phyloP scores from a whole-genome alignment of 2,329 filamentous ascomycete species.

The Ophiostoma piceae region DNA sequence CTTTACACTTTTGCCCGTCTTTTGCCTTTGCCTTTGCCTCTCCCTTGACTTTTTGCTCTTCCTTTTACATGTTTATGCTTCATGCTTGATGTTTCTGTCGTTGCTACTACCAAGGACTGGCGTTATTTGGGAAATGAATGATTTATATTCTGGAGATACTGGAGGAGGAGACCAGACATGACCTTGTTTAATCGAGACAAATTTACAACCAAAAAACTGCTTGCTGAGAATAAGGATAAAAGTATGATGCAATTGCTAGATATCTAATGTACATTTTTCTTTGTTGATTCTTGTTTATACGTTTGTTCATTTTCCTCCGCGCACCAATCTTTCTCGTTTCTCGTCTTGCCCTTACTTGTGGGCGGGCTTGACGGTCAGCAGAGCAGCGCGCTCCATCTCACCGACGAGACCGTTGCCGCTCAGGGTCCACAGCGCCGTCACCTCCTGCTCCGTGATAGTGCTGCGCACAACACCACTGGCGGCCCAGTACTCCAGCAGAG shows the following conservation, averaged over 20 bases:
- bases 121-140: slow-evolving; percentile 10
- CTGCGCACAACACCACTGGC: slow-evolving; percentile 72
- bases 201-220: not conserved
- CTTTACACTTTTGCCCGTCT: not conserved
- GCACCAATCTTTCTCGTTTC: not conserved
- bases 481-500: slow-evolving; percentile 90
- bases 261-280: slow-evolving; percentile 15
- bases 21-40: not conserved
- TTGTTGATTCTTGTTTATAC: not conserved
- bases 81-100: not conserved
- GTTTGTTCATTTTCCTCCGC: not conserved
- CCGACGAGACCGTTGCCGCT: slow-evolving; percentile 76
- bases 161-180: slow-evolving; percentile 9
- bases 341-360: not conserved
- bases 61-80: not conserved
- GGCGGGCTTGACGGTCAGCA: slow-evolving; percentile 40
- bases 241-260: slow-evolving; percentile 12
- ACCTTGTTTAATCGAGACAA: not conserved
- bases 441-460: slow-evolving; percentile 62
- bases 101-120: slow-evolving; percentile 10
- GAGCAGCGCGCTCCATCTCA: slow-evolving; percentile 68
- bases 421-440: slow-evolving; percentile 79
- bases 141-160: slow-evolving; percentile 9
- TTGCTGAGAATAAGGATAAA: not conserved
- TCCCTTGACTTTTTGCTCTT: not conserved